These are phyloP conservation scores for Aspergillus taichungensis DNA, from an alignment of 495 filamentous ascomycete species.

Conservation along the genomic window DNA sequence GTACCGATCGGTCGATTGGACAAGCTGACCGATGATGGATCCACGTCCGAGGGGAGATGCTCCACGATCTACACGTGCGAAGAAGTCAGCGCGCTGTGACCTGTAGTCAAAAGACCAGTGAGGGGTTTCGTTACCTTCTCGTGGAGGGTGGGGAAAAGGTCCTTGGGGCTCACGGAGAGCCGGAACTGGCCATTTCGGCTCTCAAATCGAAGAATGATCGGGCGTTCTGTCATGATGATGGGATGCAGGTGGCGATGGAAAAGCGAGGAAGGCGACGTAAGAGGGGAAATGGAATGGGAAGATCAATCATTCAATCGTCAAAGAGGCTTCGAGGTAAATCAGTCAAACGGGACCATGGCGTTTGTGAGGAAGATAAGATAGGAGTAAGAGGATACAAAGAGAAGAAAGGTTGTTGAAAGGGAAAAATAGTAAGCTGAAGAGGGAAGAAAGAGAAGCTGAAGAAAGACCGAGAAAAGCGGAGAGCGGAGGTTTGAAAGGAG, in stretches of 20 bases:
- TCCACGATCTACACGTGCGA: conserved; percentile 44
- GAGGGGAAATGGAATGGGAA: no score
- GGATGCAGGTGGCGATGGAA: neutral
- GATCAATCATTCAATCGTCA: no score
- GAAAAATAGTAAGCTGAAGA: no score
- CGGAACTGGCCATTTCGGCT: conserved; percentile 50
- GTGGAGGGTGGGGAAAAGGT: conserved; percentile 37
- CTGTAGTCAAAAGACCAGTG: neutral
- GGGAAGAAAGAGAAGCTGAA: no score
- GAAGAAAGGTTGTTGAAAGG: no score
- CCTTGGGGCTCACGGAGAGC: conserved; percentile 37
- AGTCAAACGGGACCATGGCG: no score
- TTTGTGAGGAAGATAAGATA: no score
- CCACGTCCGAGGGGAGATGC: conserved; percentile 57
- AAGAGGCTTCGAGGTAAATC: no score
- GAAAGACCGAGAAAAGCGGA: no score
- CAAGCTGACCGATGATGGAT: conserved; percentile 65
- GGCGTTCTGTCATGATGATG: conserved; percentile 32
- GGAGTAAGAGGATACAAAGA: no score
- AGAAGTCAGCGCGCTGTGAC: neutral
- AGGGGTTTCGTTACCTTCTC: conserved; percentile 25
- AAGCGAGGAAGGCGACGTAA: no score
- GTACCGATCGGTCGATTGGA: conserved; percentile 71
- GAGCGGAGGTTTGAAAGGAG: no score
- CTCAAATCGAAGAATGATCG: conserved; percentile 45